Evolutionary conservation across 129 eudicot genomes (phyloP), one percentile per base, ranked within the genome.

Genomic region (Centella asiatica): DNA sequence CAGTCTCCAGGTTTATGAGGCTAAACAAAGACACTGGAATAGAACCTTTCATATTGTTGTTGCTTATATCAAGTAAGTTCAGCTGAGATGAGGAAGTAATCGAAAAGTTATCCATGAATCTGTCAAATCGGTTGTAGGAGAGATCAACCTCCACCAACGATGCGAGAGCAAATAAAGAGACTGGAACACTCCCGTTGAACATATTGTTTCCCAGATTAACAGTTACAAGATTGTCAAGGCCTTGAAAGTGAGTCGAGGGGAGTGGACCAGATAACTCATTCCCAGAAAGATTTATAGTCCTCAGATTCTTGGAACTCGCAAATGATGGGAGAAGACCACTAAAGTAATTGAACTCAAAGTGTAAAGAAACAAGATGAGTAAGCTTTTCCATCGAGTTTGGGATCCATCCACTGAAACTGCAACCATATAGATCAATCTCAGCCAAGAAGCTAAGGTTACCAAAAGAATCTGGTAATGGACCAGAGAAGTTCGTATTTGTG

Each of bases 381-480:
- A 74, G 69, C 32, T 74, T 74, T 19, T 29, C 68, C 15, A 77
- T 31, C 1, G 71, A 62, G 34, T 48, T 6, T 39, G 88, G 88
- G 48, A 81, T 52, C 1, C 8, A n/a, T 46, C 88, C 88, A 2
- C 47, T 57, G 61, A 82, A 72, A 42, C 37, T 27, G 36, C 84
- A 68, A 13, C n/a, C 19, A 1, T 4, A 1, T 17, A 75, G 60
- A 6, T 56, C 61, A 3, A 82, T 2, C 34, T 33, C 29, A 0
- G 67, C 50, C 76, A 82, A 32, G 17, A 17, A 17, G 1, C 6
- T 20, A 19, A 82, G 84, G 31, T 52, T 45, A n/a, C 79, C 77
- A 20, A 82, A 60, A 20, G 85, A 78, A 66, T 70, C 17, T 4
- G 89, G 81, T 13, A 82, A n/a, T 13, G 32, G 5, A 14, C 81